Evolutionary conservation across 305 asterid species (phyloP), one percentile per base, ranked within the genome.

Genomic region (Andrographis paniculata): DNA sequence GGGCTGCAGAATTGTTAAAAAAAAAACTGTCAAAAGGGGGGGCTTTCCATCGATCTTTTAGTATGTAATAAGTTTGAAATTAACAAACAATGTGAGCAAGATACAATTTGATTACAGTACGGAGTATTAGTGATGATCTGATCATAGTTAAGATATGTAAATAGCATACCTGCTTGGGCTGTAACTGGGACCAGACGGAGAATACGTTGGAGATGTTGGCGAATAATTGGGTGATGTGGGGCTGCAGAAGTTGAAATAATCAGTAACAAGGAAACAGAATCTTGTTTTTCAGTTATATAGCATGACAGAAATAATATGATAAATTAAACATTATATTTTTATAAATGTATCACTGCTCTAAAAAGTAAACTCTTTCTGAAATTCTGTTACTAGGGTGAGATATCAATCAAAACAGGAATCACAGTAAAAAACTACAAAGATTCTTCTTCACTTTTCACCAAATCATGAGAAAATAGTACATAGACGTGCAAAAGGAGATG

Each of bases 151-250:
- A 27, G 10, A 6, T 27, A 10, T 39, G 44, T 17, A 42, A 35
- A 18, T 23, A 53, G 9, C 15, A 60, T 80, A 86, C 99, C 96
- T 83, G 99, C 87, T 83, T 24, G 99, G 96, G 55, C 98, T 86
- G 55, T 80, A 86, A 15, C 94, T 76, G 48, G 98, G 98, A 58
- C 94, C 83, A 15, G 95, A 86, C 22, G 99, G 95, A 31, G 99
- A 86, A 66, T 91, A 91, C 1, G 94, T 62, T 24, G 95, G 94
- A 47, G 96, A 86, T 35, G 95, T 86, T 19, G 95, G 95, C 24
- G 95, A 86, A 68, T 86, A 77, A 20, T 95, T 78, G 2, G 94
- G 98, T 2, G 98, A 86, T 41, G 99, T 86, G 1, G 99, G 96
- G 74, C 99, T 91, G 84, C 87, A 79, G 55, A n/a, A n/a, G n/a